Base-by-base conservation (phyloP, 371 early-diverging fungal genomes). In the Mucor sp. region DNA sequence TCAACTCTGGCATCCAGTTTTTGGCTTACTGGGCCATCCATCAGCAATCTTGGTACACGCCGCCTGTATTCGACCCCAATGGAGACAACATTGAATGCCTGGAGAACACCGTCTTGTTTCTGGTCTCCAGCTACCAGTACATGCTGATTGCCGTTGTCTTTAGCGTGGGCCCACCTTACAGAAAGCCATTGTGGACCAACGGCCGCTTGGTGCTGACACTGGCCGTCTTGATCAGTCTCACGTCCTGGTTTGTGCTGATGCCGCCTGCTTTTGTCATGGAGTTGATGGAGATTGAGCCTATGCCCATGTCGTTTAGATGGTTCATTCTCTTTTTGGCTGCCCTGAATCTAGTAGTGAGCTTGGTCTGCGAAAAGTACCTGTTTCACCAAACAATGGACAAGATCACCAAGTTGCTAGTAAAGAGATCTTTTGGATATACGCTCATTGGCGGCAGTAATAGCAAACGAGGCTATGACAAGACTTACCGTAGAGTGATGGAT, bases 101-200 rank as follows among this genome's bases (percentile, higher is more conserved):
- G 59, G 98, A 98, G 74, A 97, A 97, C 77, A 94, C 97, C 6
- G 89, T 86, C 4, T 81, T 99, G 58, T 99, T 98, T 75, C 68
- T 95, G 62, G 48, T 94, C 6, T 93, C 95, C 17, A 90, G 91
- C 62, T 99, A 90, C 76, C 97, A 97, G 81, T 99, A 99, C 78
- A 83, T 98, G 25, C 77, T 91, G 8, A 87, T 93, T 15, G 98
- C 96, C 1, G 82, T 93, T 28, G 94, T 96, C 21, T 96, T 97
- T 69, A 95, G 94, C 77, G 94, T 93, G 3, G 99, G 99, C 0
- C 94, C 94, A 23, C 99, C 98, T 1, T 98, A 95, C 68, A 89
- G 98, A 43, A 85, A 92, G 74, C 80, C 93, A 0, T 81, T 95
- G 58, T 84, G 85, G 72, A 89, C 86, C 28, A 99, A 97, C 79